Percentiles rank a stretch among this genome's conserved stretches.
Conservation (phyloP, 2,329 filamentous ascomycete species). For the Cercospora zeina region DNA sequence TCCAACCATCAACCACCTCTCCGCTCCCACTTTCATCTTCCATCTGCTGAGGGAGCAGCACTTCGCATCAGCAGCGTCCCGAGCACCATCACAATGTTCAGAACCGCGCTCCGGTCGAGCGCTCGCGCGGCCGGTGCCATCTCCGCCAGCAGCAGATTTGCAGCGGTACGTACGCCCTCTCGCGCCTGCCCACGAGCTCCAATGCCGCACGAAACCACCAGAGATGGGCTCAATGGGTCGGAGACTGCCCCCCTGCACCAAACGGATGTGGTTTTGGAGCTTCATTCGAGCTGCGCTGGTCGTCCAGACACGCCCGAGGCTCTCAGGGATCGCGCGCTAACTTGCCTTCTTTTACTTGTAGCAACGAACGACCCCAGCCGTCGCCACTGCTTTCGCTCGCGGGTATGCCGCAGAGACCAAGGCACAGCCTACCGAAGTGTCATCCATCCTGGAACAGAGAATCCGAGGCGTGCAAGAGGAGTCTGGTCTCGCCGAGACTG, state of each 20-base stretch:
- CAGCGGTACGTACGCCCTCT: constrained; percentile 73
- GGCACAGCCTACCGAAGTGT: constrained; percentile 95
- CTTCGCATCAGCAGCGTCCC: constrained; percentile 43
- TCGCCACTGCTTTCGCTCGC: constrained; percentile 70
- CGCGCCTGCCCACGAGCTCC: constrained; percentile 49
- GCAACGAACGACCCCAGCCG: constrained; percentile 83
- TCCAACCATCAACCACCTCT: constrained; percentile 31
- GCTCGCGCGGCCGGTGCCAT: constrained; percentile 91
- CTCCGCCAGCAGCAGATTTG: constrained; percentile 87
- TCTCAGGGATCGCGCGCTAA: constrained; percentile 47
- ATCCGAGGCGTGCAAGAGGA: constrained; percentile 99
- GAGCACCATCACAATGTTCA: constrained; percentile 72
- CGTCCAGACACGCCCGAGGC: constrained; percentile 30
- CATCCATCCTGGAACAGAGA: constrained; percentile 98
- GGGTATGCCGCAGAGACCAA: constrained; percentile 91
- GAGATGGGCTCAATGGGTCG: constrained; percentile 42
- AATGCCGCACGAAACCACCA: constrained; percentile 40
- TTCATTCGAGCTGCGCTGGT: constrained; percentile 42
- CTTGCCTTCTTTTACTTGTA: constrained; percentile 56
- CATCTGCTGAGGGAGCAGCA: constrained; percentile 38
- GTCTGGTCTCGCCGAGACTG: constrained; percentile 93
- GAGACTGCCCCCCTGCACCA: constrained; percentile 46
- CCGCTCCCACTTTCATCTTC: constrained; percentile 30
- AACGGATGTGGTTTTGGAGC: constrained; percentile 39
- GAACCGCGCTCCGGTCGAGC: constrained; percentile 96